Evolutionary conservation across 192 early-diverging fungal species (phyloP), one percentile per base, ranked within the genome.

Genomic region (Mortierella claussenii): DNA sequence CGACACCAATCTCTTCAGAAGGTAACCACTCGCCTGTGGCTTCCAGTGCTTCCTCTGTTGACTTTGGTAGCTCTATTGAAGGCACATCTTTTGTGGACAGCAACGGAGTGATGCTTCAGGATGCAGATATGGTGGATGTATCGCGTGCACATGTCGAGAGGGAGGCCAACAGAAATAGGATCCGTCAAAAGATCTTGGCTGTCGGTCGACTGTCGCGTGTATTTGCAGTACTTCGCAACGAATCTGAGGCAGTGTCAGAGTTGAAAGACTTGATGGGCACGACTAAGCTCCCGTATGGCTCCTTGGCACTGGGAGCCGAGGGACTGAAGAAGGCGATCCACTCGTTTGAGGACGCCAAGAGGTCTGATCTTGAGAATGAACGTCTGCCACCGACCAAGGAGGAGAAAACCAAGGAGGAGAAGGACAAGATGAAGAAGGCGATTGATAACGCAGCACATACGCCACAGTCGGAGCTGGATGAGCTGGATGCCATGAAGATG

Each of bases 301-400:
- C 90, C 27, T 82, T 99, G 44, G 91, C 92, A 13, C 80, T 94
- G 18, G 97, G 97, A 30, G 93, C 93, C 10, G 94, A 95, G 67
- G 97, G 97, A 0, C 90, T 99, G 61, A 96, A 94, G 74, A 82
- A 88, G 91, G 93, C 93, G 17, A 96, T 98, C 57, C 85, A 87
- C 23, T 89, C 93, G 32, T 99, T 98, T 73, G 96, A 99, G 50
- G 92, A 96, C 59, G 97, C 96, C 21, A 93, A 92, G 69, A 83
- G 82, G 13, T 93, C 93, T 34, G 97, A 99, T 83, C 66, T 88
- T 27, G 94, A 98, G 43, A 99, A 99, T 78, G 97, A 99, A 76
- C 85, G 91, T 36, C 65, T 98, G 52, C 97, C 97, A 32, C 96
- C 96, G 13, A 86, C 85, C 17, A 81, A 85, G 44, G 80, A 85